These are phyloP conservation scores for rapeseed (Brassica napus) DNA, from an alignment of 345 rosid species.

Conservation along the genomic window DNA sequence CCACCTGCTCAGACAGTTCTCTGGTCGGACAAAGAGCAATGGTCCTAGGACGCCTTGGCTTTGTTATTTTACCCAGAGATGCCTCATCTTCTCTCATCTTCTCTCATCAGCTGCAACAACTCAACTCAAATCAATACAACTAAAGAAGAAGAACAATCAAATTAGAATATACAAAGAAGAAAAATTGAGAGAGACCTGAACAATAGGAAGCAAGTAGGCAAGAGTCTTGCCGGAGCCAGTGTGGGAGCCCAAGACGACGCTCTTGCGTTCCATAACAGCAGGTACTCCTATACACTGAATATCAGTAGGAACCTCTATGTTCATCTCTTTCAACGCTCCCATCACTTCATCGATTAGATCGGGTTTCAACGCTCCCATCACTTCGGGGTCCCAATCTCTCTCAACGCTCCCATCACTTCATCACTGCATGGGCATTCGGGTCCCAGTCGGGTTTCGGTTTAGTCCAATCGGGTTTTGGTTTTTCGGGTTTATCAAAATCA, in stretches of 20 bases:
- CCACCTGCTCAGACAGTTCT: conserved; percentile 93
- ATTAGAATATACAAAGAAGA: neutral
- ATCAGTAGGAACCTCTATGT: conserved; percentile 85
- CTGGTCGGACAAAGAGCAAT: conserved; percentile 42
- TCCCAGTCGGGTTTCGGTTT: too few species aligned
- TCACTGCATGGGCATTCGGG: too few species aligned
- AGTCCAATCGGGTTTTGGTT: too few species aligned
- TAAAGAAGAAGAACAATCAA: neutral
- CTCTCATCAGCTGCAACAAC: conserved; percentile 43
- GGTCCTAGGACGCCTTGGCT: conserved; percentile 38
- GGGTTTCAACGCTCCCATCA: too few species aligned
- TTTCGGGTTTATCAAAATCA: too few species aligned
- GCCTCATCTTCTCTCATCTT: conserved; percentile 80
- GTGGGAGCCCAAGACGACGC: conserved; percentile 89
- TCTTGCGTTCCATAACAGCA: conserved; percentile 77
- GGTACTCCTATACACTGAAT: conserved; percentile 90
- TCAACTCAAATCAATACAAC: conserved; percentile 22
- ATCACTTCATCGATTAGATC: conserved; percentile 48
- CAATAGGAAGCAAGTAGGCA: conserved; percentile 86
- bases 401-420: too few species aligned
- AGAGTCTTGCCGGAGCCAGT: conserved; percentile 97
- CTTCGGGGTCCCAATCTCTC: too few species aligned
- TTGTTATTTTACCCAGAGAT: conserved; percentile 59
- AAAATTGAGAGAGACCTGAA: conserved; percentile 55
- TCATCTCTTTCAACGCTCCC: conserved; percentile 75